Evolutionary conservation across 768 basidiomycete species (phyloP).

Genomic region (Favolaschia claudopus): DNA sequence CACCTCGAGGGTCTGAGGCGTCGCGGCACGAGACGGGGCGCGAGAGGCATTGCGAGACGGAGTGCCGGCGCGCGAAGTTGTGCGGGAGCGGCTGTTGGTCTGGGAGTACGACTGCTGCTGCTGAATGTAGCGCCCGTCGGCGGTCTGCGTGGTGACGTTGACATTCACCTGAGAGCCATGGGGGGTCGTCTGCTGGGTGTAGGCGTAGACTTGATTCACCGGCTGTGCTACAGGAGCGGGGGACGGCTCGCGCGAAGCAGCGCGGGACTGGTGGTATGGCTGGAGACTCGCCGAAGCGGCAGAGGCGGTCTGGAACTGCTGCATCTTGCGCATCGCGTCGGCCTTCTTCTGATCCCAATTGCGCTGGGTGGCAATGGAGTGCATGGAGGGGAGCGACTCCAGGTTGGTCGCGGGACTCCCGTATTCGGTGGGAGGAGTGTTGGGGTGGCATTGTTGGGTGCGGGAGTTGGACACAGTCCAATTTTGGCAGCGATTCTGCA

Average conservation of each 20-base stretch:
- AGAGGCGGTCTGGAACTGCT: not conserved
- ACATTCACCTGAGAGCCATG: conserved; percentile 9
- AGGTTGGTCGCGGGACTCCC: not conserved
- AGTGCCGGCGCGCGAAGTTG: no score
- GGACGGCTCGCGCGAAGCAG: no score
- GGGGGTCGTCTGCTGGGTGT: conserved; percentile 6
- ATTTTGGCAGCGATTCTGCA: conserved; percentile 55
- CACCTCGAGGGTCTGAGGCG: conserved; percentile 7
- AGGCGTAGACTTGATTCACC: not conserved
- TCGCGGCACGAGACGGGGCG: not conserved
- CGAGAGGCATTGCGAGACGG: no score
- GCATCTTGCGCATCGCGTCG: not conserved
- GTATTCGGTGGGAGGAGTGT: conserved; percentile 44
- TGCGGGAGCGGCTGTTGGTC: not conserved
- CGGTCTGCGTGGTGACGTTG: conserved; percentile 8
- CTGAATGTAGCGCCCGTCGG: conserved; percentile 5
- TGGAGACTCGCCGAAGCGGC: not conserved
- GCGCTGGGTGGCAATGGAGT: not conserved
- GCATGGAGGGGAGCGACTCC: not conserved
- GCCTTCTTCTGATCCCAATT: not conserved
- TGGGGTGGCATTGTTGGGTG: conserved; percentile 34
- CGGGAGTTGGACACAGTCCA: conserved; percentile 50
- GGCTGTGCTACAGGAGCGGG: no score
- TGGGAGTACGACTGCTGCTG: conserved; percentile 12
- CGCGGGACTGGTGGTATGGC: not conserved